These are phyloP conservation scores for Zygosaccharomyces bisporus DNA, from an alignment of 805 yeast genomes.

Conservation along the genomic window DNA sequence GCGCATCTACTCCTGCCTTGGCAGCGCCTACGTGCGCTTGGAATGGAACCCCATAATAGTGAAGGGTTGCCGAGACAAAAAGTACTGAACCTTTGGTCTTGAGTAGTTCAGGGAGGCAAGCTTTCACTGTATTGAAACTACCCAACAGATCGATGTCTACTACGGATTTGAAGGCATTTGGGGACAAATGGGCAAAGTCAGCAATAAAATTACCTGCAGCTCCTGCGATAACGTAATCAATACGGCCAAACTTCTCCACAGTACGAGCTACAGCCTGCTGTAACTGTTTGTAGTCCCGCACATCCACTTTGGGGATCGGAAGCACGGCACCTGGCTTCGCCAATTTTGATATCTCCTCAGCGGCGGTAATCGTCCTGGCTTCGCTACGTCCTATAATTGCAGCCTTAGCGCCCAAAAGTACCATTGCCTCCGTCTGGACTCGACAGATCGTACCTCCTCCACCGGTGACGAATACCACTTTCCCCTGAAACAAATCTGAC, in stretches of 20 bases:
- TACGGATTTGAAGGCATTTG: constrained; percentile 87
- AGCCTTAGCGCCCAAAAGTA: constrained; percentile 80
- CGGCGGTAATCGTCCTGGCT: constrained; percentile 63
- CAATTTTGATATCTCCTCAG: constrained; percentile 56
- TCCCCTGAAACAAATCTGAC: constrained; percentile 69
- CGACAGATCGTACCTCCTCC: constrained; percentile 96
- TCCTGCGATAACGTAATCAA: constrained; percentile 88
- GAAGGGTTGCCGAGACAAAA: constrained; percentile 86
- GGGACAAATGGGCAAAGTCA: constrained; percentile 70
- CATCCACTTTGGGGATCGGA: constrained; percentile 73
- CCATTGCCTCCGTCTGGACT: constrained; percentile 82
- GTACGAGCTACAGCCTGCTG: constrained; percentile 61
- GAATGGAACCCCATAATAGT: constrained; percentile 83
- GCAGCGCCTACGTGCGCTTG: constrained; percentile 93
- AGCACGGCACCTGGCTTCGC: constrained; percentile 56
- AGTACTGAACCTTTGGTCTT: constrained; percentile 66
- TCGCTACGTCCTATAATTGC: constrained; percentile 77
- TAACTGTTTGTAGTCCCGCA: constrained; percentile 61
- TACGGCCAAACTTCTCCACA: constrained; percentile 64
- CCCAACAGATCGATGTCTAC: constrained; percentile 85
- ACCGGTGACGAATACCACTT: constrained; percentile 89
- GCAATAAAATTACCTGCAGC: constrained; percentile 93
- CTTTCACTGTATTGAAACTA: constrained; percentile 85
- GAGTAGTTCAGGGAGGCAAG: constrained; percentile 61
- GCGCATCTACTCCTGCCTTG: constrained; percentile 91